Evolutionary conservation across 2,329 filamentous ascomycete species (phyloP).

Genomic region (Parastagonospora nodorum): DNA sequence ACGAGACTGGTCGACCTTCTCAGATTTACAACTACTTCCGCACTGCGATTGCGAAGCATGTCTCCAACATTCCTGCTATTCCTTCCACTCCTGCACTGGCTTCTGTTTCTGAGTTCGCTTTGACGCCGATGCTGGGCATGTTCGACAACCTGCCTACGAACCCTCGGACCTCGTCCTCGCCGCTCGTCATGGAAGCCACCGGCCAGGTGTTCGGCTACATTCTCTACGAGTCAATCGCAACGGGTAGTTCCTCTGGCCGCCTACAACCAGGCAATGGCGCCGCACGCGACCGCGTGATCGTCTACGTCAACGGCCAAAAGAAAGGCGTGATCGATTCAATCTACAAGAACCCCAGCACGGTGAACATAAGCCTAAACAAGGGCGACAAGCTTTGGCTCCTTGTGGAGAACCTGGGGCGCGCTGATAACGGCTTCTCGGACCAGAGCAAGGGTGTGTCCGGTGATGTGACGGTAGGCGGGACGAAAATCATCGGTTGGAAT

Average conservation of each 20-base stretch:
- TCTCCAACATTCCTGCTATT: slow-evolving; percentile 46
- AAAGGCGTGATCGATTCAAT: slow-evolving; percentile 55
- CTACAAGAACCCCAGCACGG: slow-evolving; percentile 47
- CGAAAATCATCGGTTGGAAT: slow-evolving; percentile 46
- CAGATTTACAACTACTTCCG: slow-evolving; percentile 52
- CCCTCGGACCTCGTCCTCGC: slow-evolving; percentile 18
- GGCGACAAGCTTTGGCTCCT: slow-evolving; percentile 53
- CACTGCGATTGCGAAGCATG: slow-evolving; percentile 47
- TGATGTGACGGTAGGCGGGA: slow-evolving; percentile 49
- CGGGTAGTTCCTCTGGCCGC: slow-evolving; percentile 30
- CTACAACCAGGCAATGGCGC: slow-evolving; percentile 50
- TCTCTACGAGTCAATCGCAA: slow-evolving; percentile 50
- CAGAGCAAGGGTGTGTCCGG: slow-evolving; percentile 54
- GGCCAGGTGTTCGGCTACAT: slow-evolving; percentile 53
- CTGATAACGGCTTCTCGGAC: slow-evolving; percentile 48
- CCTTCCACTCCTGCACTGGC: slow-evolving; percentile 41
- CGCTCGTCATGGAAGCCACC: slow-evolving; percentile 54
- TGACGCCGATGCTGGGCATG: slow-evolving; percentile 47
- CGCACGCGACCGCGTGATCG: slow-evolving; percentile 54
- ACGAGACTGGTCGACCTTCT: slow-evolving; percentile 56
- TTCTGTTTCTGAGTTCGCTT: slow-evolving; percentile 43
- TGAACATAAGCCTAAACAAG: slow-evolving; percentile 45
- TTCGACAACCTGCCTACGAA: slow-evolving; percentile 41
- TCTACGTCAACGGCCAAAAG: slow-evolving; percentile 53
- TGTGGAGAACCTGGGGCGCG: slow-evolving; percentile 59